A percentile compares a stretch with the other conserved stretches of the same genome.
Evolutionary conservation across 129 eudicot genomes (phyloP).

Genomic region (Calendula officinalis): DNA sequence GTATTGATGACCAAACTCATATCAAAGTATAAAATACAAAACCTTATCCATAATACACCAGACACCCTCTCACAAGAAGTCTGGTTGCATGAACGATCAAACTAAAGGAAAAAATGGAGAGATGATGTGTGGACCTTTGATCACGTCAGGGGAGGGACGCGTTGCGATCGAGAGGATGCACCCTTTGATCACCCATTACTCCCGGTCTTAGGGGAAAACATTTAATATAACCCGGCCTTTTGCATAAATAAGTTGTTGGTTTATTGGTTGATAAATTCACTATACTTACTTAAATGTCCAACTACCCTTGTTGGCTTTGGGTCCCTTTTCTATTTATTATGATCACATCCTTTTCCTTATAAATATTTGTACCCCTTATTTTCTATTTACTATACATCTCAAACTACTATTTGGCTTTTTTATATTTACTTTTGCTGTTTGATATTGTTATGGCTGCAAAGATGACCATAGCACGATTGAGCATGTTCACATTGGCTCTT

Average conservation of each 20-base stretch:
- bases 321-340: constrained; percentile 36
- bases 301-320: constrained; percentile 32
- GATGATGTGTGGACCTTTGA: no score
- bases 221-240: neutral
- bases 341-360: constrained; percentile 24
- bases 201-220: neutral
- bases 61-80: no score
- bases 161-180: no score
- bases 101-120: no score
- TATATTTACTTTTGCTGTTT: neutral
- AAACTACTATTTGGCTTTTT: neutral
- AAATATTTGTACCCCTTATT: constrained; percentile 19
- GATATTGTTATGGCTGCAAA: constrained; percentile 1
- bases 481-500: constrained; percentile 40
- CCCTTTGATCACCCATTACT: no score
- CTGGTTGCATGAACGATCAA: no score
- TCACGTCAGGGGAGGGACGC: no score
- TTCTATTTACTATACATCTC: constrained; percentile 1
- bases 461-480: constrained; percentile 25
- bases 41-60: no score
- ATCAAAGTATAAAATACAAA: no score
- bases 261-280: constrained; percentile 21
- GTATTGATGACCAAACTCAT: no score
- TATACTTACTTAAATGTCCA: constrained; percentile 19
- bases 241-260: constrained; percentile 27